These are phyloP conservation scores for Cutaneotrichosporon curvatum DNA, from an alignment of 1,284 basidiomycete genomes.

Conservation along the genomic window DNA sequence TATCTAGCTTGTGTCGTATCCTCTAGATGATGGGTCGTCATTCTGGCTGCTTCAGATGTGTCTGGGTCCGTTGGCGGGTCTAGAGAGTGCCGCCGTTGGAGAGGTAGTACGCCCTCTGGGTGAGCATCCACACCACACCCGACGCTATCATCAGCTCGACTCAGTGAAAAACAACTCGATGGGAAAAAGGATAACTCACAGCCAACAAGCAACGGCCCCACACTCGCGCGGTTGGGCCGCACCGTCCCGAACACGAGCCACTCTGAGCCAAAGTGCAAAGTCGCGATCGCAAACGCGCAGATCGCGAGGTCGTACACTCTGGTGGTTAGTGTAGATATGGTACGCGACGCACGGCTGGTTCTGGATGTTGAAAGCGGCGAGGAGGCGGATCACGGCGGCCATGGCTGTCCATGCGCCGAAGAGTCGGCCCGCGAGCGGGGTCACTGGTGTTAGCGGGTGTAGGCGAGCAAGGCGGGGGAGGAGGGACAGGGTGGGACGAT, in stretches of 20 bases:
- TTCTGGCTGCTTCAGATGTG: too few species aligned
- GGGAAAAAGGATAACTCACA: constrained; percentile 54
- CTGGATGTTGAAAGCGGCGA: constrained; percentile 80
- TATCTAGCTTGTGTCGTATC: too few species aligned
- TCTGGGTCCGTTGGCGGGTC: too few species aligned
- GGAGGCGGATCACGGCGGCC: constrained; percentile 68
- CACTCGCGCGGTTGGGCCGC: constrained; percentile 56
- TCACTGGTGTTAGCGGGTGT: constrained; percentile 54
- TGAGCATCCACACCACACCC: constrained; percentile 29
- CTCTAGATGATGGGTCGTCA: too few species aligned
- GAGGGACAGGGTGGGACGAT: too few species aligned
- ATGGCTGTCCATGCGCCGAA: constrained; percentile 85
- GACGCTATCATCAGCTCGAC: constrained; percentile 14
- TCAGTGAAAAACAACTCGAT: background rate
- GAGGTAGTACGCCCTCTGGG: constrained; percentile 31
- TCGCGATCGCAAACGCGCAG: constrained; percentile 80
- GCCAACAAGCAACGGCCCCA: constrained; percentile 77
- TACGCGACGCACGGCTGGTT: constrained; percentile 56
- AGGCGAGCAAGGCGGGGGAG: too few species aligned
- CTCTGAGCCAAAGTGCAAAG: constrained; percentile 82
- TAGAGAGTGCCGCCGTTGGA: too few species aligned
- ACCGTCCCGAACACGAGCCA: constrained; percentile 74
- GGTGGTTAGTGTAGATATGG: constrained; percentile 4
- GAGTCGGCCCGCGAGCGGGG: constrained; percentile 71
- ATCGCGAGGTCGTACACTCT: constrained; percentile 88